Evolutionary conservation across 805 yeast species (phyloP), one percentile per base, ranked within the genome.

Genomic region (Candida golubevii): DNA sequence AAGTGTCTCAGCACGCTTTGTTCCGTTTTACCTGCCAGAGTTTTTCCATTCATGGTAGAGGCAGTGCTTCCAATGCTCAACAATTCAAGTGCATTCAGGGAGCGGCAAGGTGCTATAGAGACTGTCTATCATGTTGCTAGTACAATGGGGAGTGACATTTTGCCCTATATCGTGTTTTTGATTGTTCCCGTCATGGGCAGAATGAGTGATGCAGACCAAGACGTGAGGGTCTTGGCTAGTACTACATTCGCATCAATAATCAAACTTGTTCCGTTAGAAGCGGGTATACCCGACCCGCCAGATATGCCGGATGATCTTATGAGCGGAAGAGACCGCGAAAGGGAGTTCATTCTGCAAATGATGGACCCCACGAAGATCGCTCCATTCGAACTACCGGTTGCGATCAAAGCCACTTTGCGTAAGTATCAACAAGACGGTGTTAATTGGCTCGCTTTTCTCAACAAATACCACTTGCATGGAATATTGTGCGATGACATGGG

Each of bases 401-500:
- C 90, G 2, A 88, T 93, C 48, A 86, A 88, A 50, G 99, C 99
- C 0, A 88, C 95, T 1, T 74, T 93, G 50, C 80, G 99, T 61
- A 85, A 87, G 50, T 93, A 93, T 61, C 99, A 93, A 67, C 98
- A 93, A 62, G 98, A 93, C 48, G 99, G 99, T 65, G 95, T 93
- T 33, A 93, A 91, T 62, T 93, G 99, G 99, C 73, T 93, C 42
- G 96, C 96, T 8, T 93, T 93, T 60, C 75, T 93, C 58, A 93
- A 93, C 68, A 87, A 87, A 58, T 93, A 93, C 61, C 96, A 91
- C 63, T 71, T 93, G 42, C 99, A 93, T 67, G 99, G 99, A 42
- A 91, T 93, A 58, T 72, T 93, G 39, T 93, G 99, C 79, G 99
- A 93, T 63, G 99, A 93, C 80, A 93, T 93, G 99, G 99, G 99